A percentile compares a stretch with the other conserved stretches of the same genome.
phyloP scores from a whole-genome alignment of 352 stramenopile genomes.

The Phytophthora sp. region DNA sequence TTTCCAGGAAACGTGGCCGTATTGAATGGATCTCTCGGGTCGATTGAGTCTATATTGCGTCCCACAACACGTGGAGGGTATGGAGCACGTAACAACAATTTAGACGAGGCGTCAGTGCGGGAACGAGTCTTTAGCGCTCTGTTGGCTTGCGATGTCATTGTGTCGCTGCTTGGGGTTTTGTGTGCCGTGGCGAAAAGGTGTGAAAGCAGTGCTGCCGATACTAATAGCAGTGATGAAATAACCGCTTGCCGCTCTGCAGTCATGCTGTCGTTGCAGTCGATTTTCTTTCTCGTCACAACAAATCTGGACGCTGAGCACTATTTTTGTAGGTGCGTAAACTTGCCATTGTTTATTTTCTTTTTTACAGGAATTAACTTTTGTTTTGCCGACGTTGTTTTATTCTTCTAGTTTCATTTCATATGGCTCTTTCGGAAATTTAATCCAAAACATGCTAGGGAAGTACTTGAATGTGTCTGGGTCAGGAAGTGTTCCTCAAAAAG shows the following conservation, averaged over 20 bases:
- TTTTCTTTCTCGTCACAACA: conserved; percentile 19
- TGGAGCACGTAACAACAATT: not conserved
- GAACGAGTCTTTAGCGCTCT: conserved; percentile 42
- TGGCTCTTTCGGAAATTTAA: conserved; percentile 24
- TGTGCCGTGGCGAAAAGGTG: conserved; percentile 29
- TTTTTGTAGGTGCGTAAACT: conserved; percentile 24
- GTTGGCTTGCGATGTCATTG: conserved; percentile 48
- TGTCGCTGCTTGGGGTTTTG: conserved; percentile 51
- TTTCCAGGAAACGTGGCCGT: conserved; percentile 29
- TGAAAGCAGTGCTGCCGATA: not conserved
- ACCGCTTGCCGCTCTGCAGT: not conserved
- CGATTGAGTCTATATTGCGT: conserved; percentile 32
- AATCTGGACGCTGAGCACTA: conserved; percentile 12
- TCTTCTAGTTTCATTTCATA: conserved; percentile 30
- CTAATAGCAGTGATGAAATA: not conserved
- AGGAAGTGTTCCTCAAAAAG: not conserved
- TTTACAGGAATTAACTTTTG: no score
- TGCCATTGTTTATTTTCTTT: no score
- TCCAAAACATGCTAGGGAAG: conserved; percentile 12
- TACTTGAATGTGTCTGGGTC: not conserved
- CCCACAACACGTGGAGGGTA: not conserved
- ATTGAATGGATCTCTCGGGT: conserved; percentile 31
- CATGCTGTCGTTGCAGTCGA: conserved; percentile 20
- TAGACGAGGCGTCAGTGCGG: conserved; percentile 5
- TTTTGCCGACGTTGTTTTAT: not conserved